Evolutionary conservation across 495 filamentous ascomycete species (phyloP).

Genomic region (Penicillium pulvis): DNA sequence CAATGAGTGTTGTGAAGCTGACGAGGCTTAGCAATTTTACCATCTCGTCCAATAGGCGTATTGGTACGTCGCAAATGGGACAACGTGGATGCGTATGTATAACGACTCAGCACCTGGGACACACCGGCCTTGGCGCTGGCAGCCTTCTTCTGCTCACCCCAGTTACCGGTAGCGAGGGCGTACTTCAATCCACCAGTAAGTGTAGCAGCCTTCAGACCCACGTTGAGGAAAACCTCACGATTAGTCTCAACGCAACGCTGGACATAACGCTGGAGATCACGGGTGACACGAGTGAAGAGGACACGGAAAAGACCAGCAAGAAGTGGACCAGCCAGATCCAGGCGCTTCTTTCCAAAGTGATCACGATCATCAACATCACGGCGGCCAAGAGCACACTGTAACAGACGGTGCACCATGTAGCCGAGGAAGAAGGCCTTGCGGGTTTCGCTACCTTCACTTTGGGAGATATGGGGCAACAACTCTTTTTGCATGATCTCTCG

Average conservation of each 20-base stretch:
- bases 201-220: conserved; percentile 88
- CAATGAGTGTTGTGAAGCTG: conserved; percentile 99
- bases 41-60: conserved; percentile 95
- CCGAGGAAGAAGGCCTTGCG: conserved; percentile 97
- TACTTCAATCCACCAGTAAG: conserved; percentile 94
- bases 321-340: conserved; percentile 93
- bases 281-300: conserved; percentile 81
- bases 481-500: conserved; percentile 96
- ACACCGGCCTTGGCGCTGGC: conserved; percentile 92
- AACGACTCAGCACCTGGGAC: conserved; percentile 96
- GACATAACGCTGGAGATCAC: conserved; percentile 85
- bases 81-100: conserved; percentile 93
- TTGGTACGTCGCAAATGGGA: conserved; percentile 97
- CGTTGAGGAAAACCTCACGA: conserved; percentile 81
- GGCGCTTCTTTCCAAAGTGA: conserved; percentile 97
- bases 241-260: conserved; percentile 88
- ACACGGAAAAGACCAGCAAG: conserved; percentile 90
- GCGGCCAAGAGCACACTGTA: conserved; percentile 88
- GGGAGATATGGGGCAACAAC: conserved; percentile 93
- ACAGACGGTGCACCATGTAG: conserved; percentile 95
- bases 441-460: conserved; percentile 93
- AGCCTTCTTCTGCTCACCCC: conserved; percentile 99
- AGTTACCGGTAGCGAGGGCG: conserved; percentile 97
- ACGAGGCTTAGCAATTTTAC: conserved; percentile 96
- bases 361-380: conserved; percentile 95